Conservation (phyloP, 2,329 filamentous ascomycete species). For the Colletotrichum abscissum region DNA sequence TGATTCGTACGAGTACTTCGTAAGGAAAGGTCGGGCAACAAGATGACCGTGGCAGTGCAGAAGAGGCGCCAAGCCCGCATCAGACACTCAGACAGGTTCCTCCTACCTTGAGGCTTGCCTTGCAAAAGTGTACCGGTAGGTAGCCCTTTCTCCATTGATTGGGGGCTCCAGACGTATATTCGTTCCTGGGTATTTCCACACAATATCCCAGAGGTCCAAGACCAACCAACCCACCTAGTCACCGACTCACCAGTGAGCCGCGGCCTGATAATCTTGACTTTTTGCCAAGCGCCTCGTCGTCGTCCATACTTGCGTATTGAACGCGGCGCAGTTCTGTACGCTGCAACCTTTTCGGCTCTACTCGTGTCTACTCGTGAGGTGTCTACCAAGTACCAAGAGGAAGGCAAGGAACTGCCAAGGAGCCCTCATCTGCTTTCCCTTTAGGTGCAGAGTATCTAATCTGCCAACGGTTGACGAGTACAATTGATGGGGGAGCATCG, state of each 20-base stretch:
- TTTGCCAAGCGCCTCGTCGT: conserved; percentile 28
- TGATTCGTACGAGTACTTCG: neutral
- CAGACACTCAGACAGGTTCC: neutral
- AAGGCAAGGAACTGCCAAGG: neutral
- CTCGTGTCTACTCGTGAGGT: neutral
- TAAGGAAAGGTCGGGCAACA: neutral
- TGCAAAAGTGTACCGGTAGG: too few species aligned
- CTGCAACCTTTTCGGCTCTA: neutral
- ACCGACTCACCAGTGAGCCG: neutral
- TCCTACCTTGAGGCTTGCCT: neutral
- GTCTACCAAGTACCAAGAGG: neutral
- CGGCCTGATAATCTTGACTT: conserved; percentile 11
- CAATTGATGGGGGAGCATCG: conserved; percentile 4
- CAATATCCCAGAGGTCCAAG: too few species aligned
- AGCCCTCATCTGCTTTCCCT: neutral
- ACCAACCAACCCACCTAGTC: too few species aligned
- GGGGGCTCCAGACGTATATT: neutral
- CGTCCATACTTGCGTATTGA: conserved; percentile 24
- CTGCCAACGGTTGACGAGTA: neutral
- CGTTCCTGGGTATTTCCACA: neutral
- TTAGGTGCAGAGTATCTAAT: neutral
- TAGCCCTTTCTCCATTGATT: conserved; percentile 6
- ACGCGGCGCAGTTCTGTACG: conserved; percentile 24
- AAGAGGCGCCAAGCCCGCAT: conserved; percentile 23
- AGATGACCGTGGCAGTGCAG: conserved; percentile 23